Percentiles rank a stretch among this genome's conserved stretches.
These are phyloP conservation scores for Penicillium decumbens DNA, from an alignment of 2,329 filamentous ascomycete species.

Conservation along the genomic window DNA sequence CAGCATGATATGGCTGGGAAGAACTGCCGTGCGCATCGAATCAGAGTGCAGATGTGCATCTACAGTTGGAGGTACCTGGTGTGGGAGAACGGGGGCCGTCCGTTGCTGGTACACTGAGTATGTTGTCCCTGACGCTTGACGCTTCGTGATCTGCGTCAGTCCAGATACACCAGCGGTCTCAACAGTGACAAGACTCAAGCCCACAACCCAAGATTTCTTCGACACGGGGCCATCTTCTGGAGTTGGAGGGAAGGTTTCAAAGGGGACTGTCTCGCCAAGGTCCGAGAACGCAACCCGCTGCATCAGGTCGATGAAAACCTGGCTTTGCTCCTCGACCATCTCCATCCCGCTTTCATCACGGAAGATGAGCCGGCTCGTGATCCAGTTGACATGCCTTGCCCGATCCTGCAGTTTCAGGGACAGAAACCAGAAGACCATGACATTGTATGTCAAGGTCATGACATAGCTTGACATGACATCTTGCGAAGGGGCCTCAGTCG, in stretches of 20 bases:
- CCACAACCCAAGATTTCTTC: constrained; percentile 49
- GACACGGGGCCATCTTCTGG: constrained; percentile 40
- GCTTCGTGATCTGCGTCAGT: constrained; percentile 48
- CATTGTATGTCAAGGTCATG: constrained; percentile 87
- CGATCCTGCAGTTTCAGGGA: constrained; percentile 80
- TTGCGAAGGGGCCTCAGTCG: constrained; percentile 43
- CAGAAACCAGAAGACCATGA: constrained; percentile 96
- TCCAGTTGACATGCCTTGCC: constrained; percentile 80
- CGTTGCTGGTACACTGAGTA: constrained; percentile 47
- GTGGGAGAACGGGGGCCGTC: constrained; percentile 43
- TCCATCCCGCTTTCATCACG: constrained; percentile 70
- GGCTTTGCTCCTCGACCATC: constrained; percentile 81
- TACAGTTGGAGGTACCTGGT: constrained; percentile 42
- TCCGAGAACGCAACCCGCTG: constrained; percentile 82
- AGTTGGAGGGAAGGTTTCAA: constrained; percentile 40
- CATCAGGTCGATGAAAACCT: constrained; percentile 94
- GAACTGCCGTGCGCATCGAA: constrained; percentile 38
- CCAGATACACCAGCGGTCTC: constrained; percentile 47
- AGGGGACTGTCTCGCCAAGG: constrained; percentile 61
- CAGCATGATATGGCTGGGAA: constrained; percentile 46
- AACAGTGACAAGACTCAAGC: constrained; percentile 50
- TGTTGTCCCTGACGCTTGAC: constrained; percentile 49
- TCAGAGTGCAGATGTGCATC: constrained; percentile 39
- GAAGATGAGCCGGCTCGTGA: constrained; percentile 76
- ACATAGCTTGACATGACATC: constrained; percentile 90